Evolutionary conservation across 306 rosid species (phyloP).

Genomic region (Cucumis sativus): Cucumber_9930_V3 NC_026656.2:11623501-11624000

Average conservation of each 20-base stretch:
- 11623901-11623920: background rate
- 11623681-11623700: too few species aligned
- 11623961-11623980: background rate
- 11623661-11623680: background rate
- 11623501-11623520: conserved; percentile 32
- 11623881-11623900: background rate
- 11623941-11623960: background rate
- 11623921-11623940: background rate
- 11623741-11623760: background rate
- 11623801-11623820: background rate
- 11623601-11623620: conserved; percentile 61
- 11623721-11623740: background rate
- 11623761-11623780: background rate
- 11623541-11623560: conserved; percentile 66
- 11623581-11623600: conserved; percentile 69
- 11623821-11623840: too few species aligned
- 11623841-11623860: too few species aligned
- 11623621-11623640: background rate
- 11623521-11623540: conserved; percentile 66
- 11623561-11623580: conserved; percentile 87
- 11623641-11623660: background rate
- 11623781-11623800: too few species aligned
- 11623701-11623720: background rate
- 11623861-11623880: too few species aligned
- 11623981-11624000: background rate